phyloP scores from a whole-genome alignment of 2,329 filamentous ascomycete species.

The Diplodia scrobiculata region DNA sequence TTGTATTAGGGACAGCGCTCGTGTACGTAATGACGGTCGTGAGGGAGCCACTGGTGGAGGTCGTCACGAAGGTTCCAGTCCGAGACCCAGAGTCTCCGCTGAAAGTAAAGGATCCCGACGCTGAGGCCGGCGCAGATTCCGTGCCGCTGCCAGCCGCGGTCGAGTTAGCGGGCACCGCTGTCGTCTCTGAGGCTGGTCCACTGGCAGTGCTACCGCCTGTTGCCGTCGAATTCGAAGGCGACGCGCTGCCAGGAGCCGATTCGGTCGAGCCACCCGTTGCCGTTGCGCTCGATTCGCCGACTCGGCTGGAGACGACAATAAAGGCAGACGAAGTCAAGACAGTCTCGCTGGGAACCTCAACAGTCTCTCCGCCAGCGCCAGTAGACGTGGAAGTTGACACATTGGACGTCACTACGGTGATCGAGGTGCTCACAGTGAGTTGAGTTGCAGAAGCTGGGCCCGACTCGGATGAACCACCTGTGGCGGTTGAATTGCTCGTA shows the following conservation, averaged over 20 bases:
- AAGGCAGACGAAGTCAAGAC: neutral
- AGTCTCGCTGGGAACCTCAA: conserved; percentile 1
- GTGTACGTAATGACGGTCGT: neutral
- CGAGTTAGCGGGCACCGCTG: neutral
- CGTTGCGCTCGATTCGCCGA: conserved; percentile 26
- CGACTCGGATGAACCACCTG: conserved; percentile 30
- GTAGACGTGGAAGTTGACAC: neutral
- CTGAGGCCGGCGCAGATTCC: neutral
- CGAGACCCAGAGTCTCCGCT: neutral
- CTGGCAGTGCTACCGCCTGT: no score
- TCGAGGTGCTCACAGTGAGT: conserved; percentile 6
- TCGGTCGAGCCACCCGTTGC: conserved; percentile 28
- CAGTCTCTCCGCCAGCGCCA: neutral
- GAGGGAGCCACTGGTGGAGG: neutral
- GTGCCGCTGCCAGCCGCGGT: neutral
- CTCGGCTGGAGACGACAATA: conserved; percentile 16
- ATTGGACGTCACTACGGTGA: conserved; percentile 12
- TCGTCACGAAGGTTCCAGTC: neutral
- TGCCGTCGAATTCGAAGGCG: no score
- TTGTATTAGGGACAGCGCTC: neutral
- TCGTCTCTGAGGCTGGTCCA: no score
- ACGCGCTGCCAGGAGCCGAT: neutral
- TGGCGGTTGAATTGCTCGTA: conserved; percentile 10
- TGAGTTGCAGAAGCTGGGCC: conserved; percentile 19
- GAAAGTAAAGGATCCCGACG: neutral